These are phyloP conservation scores for Apiospora aurea DNA, from an alignment of 2,329 filamentous ascomycete genomes.

Conservation along the genomic window DNA sequence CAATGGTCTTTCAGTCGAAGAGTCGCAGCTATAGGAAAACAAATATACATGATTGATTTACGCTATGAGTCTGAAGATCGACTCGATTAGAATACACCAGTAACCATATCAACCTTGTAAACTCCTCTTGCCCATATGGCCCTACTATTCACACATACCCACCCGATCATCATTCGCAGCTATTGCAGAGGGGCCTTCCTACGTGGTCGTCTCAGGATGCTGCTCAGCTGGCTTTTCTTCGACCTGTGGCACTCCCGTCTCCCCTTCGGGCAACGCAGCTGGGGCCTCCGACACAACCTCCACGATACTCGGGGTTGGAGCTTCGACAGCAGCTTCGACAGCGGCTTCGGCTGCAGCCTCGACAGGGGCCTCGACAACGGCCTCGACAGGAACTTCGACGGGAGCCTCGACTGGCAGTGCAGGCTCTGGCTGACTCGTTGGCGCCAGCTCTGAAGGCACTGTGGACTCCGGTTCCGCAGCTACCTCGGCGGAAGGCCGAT, in stretches of 20 bases:
- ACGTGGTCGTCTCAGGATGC: neutral
- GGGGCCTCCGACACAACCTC: neutral
- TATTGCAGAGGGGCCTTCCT: neutral
- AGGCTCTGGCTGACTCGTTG: slow-evolving; percentile 8
- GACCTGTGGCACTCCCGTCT: neutral
- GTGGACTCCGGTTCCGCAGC: neutral
- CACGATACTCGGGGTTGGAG: neutral
- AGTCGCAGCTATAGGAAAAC: neutral
- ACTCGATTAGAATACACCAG: neutral
- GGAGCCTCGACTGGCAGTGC: neutral
- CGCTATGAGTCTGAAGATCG: neutral
- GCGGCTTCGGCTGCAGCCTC: neutral
- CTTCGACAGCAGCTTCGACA: neutral
- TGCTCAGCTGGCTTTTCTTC: slow-evolving; percentile 5
- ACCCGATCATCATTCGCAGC: neutral
- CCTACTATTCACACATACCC: neutral
- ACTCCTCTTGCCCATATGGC: neutral
- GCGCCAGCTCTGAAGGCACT: neutral
- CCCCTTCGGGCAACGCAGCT: too few species aligned
- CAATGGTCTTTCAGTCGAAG: neutral
- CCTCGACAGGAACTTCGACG: neutral
- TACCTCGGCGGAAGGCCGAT: neutral
- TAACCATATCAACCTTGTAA: neutral
- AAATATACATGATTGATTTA: neutral
- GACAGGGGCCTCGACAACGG: neutral